Evolutionary conservation across 441 rosid species (phyloP), one percentile per base, ranked within the genome.

Genomic region (Daphne laureola): DNA sequence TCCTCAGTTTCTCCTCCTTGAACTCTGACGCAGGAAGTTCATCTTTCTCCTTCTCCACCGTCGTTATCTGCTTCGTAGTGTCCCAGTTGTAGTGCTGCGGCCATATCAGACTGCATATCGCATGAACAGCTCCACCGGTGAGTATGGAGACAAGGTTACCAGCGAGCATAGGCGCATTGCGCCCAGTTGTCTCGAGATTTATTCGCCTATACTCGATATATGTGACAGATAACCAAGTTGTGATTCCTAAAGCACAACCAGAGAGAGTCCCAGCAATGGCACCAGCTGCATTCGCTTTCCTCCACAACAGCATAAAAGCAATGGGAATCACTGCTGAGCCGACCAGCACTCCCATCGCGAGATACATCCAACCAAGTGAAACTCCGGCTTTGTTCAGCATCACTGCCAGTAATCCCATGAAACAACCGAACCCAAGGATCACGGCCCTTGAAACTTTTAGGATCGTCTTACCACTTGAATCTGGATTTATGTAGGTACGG

Each of bases 351-450:
- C 98, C 98, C 87, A 55, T 88, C 2, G 95, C 96, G 1, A 91
- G 89, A 64, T 91, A 88, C 98, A 91, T 86, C 98, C 98, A 91
- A 36, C 93, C 96, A 0, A 88, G 71, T 4, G 98, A 86, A n/a
- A 91, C 93, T 17, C 96, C 98, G 0, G 76, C 93, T 69, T 79
- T 82, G 76, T 91, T 91, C 54, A 88, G 73, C 21, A 81, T 74
- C 12, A 83, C 86, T 14, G 98, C 96, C 44, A 91, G 72, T 53
- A 91, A 51, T 68, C 98, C 98, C 98, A 88, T 91, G 76, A 91
- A 88, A 58, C 98, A 86, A 45, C 98, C 98, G 12, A 91, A 91
- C 31, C 81, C 83, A 2, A 88, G 71, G 66, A 91, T 79, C 2
- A 86, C 76, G 0, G 59, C 70, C 62, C 96, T 84, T 13, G 98